These are phyloP conservation scores for Sugiyamaella americana DNA, from an alignment of 805 yeast species.

Conservation along the genomic window DNA sequence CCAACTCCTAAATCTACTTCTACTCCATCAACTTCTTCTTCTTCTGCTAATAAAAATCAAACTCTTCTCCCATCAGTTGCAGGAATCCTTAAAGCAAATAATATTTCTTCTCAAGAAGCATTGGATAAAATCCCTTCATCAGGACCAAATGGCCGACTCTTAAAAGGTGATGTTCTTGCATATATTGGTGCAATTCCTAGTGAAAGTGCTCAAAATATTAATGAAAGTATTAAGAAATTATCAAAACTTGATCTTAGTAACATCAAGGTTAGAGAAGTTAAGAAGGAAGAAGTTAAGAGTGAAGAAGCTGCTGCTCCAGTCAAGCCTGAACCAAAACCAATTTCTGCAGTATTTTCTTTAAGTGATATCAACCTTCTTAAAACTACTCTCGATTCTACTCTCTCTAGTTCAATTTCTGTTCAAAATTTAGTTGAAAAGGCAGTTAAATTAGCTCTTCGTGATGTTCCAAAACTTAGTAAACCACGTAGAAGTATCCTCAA, in stretches of 20 bases:
- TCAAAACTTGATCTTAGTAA: slow-evolving; percentile 69
- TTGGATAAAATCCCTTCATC: slow-evolving; percentile 66
- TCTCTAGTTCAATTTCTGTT: slow-evolving; percentile 28
- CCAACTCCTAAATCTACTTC: slow-evolving; percentile 19
- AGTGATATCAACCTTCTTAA: slow-evolving; percentile 17
- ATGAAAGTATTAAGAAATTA: slow-evolving; percentile 46
- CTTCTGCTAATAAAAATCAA: slow-evolving; percentile 59
- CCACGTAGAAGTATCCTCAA: slow-evolving; percentile 37
- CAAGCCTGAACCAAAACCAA: slow-evolving; percentile 5
- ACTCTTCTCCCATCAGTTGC: slow-evolving; percentile 75
- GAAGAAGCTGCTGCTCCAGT: slow-evolving; percentile 11
- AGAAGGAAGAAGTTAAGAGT: slow-evolving; percentile 19
- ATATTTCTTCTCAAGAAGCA: slow-evolving; percentile 67
- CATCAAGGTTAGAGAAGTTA: slow-evolving; percentile 21
- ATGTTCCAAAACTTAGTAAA: slow-evolving; percentile 36
- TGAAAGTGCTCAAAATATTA: slow-evolving; percentile 47
- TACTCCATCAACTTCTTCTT: slow-evolving; percentile 21
- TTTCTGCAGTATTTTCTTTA: slow-evolving; percentile 16
- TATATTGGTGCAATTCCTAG: slow-evolving; percentile 65
- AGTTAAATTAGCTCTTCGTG: slow-evolving; percentile 37
- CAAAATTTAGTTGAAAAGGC: slow-evolving; percentile 39
- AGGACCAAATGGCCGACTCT: slow-evolving; percentile 82
- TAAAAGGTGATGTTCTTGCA: slow-evolving; percentile 89
- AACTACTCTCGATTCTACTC: slow-evolving; percentile 19
- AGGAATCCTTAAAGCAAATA: slow-evolving; percentile 51